phyloP scores from a whole-genome alignment of 2,329 filamentous ascomycete genomes.

The Penicillium sp. region DNA sequence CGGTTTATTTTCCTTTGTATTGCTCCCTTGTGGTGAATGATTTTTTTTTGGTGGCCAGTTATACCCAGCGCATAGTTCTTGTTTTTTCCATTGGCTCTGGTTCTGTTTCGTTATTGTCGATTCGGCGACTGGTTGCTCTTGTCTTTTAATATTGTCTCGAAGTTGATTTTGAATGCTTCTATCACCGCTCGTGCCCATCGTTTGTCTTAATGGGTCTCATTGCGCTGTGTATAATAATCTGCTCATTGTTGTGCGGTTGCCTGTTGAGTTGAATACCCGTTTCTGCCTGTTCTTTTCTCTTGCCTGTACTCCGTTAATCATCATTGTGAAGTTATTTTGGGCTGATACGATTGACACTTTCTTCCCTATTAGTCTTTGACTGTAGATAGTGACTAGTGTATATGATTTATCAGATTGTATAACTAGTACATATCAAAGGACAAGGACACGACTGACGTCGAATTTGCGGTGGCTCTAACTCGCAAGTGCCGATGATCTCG shows the following conservation, averaged over 20 bases:
- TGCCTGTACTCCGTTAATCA: constrained; percentile 12
- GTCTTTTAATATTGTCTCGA: constrained; percentile 24
- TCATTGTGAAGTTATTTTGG: constrained; percentile 8
- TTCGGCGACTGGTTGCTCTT: constrained; percentile 16
- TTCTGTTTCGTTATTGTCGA: neutral
- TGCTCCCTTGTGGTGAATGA: constrained; percentile 16
- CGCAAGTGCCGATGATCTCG: constrained; percentile 4
- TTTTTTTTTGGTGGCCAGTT: constrained; percentile 25
- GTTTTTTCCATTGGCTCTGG: neutral
- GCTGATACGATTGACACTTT: neutral
- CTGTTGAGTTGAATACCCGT: constrained; percentile 32
- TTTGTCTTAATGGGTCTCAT: constrained; percentile 7
- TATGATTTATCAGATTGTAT: too few relatives aligned
- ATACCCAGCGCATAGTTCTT: constrained; percentile 34
- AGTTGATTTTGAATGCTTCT: constrained; percentile 2
- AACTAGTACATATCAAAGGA: neutral
- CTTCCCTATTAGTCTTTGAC: neutral
- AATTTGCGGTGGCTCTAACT: neutral
- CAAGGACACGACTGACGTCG: neutral
- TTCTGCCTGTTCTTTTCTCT: constrained; percentile 9
- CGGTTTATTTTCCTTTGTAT: constrained; percentile 17
- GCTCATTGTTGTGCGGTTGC: constrained; percentile 17
- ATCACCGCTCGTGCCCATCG: constrained; percentile 25
- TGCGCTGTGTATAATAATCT: constrained; percentile 37
- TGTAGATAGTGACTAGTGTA: too few relatives aligned